Evolutionary conservation across 2,329 filamentous ascomycete species (phyloP).

Genomic region (Aspergillus sp.): DNA sequence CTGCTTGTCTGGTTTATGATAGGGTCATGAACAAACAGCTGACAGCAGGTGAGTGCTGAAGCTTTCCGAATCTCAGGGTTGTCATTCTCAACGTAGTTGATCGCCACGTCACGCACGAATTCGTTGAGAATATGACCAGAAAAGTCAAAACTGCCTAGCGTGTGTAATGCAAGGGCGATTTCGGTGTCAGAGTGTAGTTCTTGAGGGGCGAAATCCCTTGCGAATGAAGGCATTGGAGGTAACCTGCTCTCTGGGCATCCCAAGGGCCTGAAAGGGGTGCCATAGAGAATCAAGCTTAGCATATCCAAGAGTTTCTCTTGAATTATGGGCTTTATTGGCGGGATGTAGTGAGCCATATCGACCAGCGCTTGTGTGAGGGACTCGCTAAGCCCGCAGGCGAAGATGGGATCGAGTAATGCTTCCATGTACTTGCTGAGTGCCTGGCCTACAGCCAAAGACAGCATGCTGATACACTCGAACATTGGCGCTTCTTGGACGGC

Average conservation of each 20-base stretch:
- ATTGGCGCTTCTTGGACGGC: constrained; percentile 70
- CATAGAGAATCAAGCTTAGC: constrained; percentile 89
- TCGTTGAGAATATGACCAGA: constrained; percentile 89
- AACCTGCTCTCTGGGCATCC: constrained; percentile 89
- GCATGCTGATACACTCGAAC: constrained; percentile 95
- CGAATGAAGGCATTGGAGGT: constrained; percentile 76
- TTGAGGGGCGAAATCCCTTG: constrained; percentile 81
- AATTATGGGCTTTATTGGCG: constrained; percentile 87
- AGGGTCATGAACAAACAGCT: constrained; percentile 93
- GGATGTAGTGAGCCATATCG: constrained; percentile 98
- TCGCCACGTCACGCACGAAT: constrained; percentile 96
- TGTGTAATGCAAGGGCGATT: constrained; percentile 90
- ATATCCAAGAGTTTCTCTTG: constrained; percentile 93
- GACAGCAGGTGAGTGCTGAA: constrained; percentile 93
- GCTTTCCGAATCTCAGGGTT: constrained; percentile 92
- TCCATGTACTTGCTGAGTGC: constrained; percentile 99
- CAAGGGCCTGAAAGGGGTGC: constrained; percentile 86
- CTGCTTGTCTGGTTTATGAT: constrained; percentile 98
- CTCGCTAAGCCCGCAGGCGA: constrained; percentile 90
- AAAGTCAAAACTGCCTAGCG: constrained; percentile 97
- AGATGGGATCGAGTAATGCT: constrained; percentile 90
- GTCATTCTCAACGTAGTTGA: constrained; percentile 96
- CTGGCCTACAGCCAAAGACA: constrained; percentile 92
- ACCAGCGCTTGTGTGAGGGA: constrained; percentile 93
- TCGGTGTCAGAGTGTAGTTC: constrained; percentile 83